These are phyloP conservation scores for Boletus insuetus DNA, from an alignment of 768 basidiomycete genomes.

Conservation along the genomic window DNA sequence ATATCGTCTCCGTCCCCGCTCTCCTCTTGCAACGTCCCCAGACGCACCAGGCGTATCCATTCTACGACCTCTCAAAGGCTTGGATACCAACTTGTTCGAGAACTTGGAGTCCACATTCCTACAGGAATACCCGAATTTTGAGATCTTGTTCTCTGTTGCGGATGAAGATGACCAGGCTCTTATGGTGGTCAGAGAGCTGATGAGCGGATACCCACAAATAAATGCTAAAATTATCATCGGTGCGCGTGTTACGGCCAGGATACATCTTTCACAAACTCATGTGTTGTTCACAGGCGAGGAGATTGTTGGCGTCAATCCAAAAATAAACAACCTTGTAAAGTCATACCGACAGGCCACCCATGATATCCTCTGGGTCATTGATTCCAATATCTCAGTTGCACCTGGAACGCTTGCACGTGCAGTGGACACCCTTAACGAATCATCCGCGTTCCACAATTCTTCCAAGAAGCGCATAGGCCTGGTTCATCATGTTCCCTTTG, in stretches of 20 bases:
- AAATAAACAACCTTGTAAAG: constrained; percentile 93
- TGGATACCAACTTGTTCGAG: constrained; percentile 94
- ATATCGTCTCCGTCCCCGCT: constrained; percentile 66
- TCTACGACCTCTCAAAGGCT: constrained; percentile 88
- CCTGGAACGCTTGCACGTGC: constrained; percentile 80
- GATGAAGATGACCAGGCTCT: constrained; percentile 86
- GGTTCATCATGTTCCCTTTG: constrained; percentile 96
- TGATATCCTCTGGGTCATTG: constrained; percentile 95
- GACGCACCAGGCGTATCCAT: constrained; percentile 87
- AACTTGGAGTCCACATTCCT: constrained; percentile 91
- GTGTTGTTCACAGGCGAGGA: constrained; percentile 61
- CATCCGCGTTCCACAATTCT: constrained; percentile 34
- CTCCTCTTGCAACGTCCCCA: constrained; percentile 52
- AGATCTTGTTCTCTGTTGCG: constrained; percentile 91
- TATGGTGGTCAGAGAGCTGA: constrained; percentile 72
- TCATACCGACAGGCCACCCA: constrained; percentile 78
- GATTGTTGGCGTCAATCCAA: constrained; percentile 89
- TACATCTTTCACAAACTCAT: neutral
- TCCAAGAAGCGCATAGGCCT: constrained; percentile 62
- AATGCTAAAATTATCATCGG: constrained; percentile 75
- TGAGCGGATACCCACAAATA: constrained; percentile 74
- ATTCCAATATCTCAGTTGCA: constrained; percentile 86
- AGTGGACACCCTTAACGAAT: constrained; percentile 66
- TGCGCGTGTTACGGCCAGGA: constrained; percentile 32
- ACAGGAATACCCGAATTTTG: constrained; percentile 89